A percentile compares a stretch with the other conserved stretches of the same genome.
These are phyloP conservation scores for Xanthoceras sorbifolium DNA, from an alignment of 345 rosid genomes.

Conservation along the genomic window DNA sequence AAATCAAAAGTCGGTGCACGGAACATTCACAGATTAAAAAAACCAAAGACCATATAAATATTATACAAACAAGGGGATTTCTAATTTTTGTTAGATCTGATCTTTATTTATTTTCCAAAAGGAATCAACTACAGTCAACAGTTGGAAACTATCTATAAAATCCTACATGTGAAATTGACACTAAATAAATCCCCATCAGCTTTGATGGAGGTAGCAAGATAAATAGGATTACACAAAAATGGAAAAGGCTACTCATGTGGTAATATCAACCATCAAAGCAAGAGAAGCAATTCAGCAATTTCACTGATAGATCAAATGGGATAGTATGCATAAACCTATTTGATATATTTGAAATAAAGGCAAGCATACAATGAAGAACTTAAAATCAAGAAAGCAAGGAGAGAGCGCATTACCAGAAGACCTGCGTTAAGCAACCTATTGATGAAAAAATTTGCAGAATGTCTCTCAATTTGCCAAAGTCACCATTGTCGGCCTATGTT, in stretches of 20 bases:
- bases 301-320: slow-evolving; percentile 6
- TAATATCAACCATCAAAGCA: background rate
- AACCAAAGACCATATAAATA: background rate
- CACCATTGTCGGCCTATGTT: background rate
- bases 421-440: background rate
- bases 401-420: slow-evolving; percentile 11
- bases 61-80: background rate
- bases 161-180: background rate
- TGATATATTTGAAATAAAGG: background rate
- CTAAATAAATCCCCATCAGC: background rate
- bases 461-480: slow-evolving; percentile 17
- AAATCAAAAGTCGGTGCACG: background rate
- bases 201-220: background rate
- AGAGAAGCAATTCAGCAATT: background rate
- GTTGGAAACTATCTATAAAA: background rate
- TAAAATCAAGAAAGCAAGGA: slow-evolving; percentile 8
- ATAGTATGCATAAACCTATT: background rate
- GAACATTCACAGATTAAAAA: background rate
- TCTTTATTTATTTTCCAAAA: slow-evolving; percentile 1
- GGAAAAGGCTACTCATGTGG: no score
- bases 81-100: background rate
- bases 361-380: background rate
- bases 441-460: slow-evolving; percentile 9
- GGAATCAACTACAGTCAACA: background rate
- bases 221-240: background rate